Evolutionary conservation across 2,329 filamentous ascomycete genomes (phyloP), one percentile per base, ranked within the genome.

Genomic region (Cladophialophora carrionii): DNA sequence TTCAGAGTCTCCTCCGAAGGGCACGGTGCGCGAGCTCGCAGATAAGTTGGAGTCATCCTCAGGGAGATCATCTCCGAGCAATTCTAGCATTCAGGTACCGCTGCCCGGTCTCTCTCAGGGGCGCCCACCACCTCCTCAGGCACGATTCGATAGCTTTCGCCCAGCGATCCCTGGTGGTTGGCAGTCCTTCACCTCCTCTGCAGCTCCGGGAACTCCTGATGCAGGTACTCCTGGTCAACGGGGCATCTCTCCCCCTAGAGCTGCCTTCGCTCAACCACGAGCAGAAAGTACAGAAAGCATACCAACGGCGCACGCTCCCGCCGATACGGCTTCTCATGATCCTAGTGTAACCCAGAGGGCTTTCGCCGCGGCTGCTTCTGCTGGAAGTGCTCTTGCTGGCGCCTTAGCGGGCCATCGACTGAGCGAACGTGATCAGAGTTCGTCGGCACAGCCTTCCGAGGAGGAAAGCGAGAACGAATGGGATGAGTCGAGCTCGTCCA

Each of bases 101-200:
- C 57, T 59, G 14, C 61, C 64, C 12, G 53, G 31, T 8, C 37
- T 41, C 12, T 51, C 61, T 3, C 63, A 64, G 34, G 46, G 24
- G 34, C 64, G 68, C 10, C 66, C 68, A 12, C 14, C 41, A 29
- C 41, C 58, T 24, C 41, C 55, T 24, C 70, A 74, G 17, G 71
- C 68, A 46, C 74, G 76, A 31, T 71, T 75, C 54, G 72, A 72
- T 51, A 82, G 80, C 65, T 85, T 84, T 69, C 76, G 80, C 61
- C 83, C 83, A 14, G 77, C 81, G 60, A 72, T 85, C 34, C 83
- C 83, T 46, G 83, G 83, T 24, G 81, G 80, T 59, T 85, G 83
- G 83, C 78, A 83, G 59, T 85, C 83, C 34, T 82, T 77, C 65
- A 76, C 77, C 2, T 78, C 72, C 66, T 63, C 62, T 22, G 20